Evolutionary conservation across 2,329 filamentous ascomycete genomes (phyloP), one percentile per base, ranked within the genome.

Genomic region (Moelleriella libera): DNA sequence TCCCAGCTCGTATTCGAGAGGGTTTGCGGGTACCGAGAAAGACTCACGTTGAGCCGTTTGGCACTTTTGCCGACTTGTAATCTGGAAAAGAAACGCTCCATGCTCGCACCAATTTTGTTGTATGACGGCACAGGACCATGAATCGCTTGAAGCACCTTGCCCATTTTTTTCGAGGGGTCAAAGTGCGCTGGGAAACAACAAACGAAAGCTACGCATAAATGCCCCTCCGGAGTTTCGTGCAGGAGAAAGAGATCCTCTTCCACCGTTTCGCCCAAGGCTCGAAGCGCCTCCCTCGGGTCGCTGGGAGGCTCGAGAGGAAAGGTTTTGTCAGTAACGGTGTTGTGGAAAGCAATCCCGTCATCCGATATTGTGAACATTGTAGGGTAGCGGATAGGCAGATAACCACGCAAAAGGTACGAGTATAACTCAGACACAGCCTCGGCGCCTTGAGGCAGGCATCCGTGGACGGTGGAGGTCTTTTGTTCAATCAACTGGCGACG

Each of bases 231-330:
- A 6, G 66, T 68, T 44, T 67, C 63, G 21, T 61, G 60, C 5
- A 76, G 59, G 2, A 78, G 57, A 46, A 78, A 75, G 21, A 78
- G 52, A 51, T 78, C 74, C 47, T 78, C 74, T 49, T 78, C 74
- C 2, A 78, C 63, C 0, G 68, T 75, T 54, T 72, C 66, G n/a
- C 65, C 70, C 1, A 76, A 56, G 6, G 62, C 57, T 12, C 62
- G 55, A 12, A 76, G 60, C 5, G 67, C 64, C 0, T 58, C 58
- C 2, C 59, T 47, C 0, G 61, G 50, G 30, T 68, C 62, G 1
- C 50, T 34, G 0, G 62, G 58, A 1, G 62, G 55, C 0, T 54
- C 12, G 1, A 61, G 54, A 0, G 68, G 59, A 9, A 60, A 61
- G 0, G 52, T 45, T 6, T 47, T 47, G 5, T 54, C 53, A 0